A percentile compares a stretch with the other conserved stretches of the same genome.
Evolutionary conservation across 345 rosid species (phyloP).

Genomic region (Erodium maritimum): DNA sequence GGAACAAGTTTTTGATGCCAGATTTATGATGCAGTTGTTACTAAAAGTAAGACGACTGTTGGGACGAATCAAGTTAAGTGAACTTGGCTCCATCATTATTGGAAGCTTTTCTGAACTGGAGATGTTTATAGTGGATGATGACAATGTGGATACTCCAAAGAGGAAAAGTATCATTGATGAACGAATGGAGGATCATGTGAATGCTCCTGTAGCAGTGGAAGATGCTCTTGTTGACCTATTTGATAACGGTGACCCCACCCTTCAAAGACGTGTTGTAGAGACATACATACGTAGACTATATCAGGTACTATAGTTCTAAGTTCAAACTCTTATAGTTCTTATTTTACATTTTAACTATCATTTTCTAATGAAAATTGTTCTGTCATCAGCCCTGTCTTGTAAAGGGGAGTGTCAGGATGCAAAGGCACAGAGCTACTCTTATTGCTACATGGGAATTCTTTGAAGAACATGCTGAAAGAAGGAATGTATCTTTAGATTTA

Average conservation of each 20-base stretch:
- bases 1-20: neutral
- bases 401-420: constrained; percentile 95
- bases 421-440: constrained; percentile 92
- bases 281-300: constrained; percentile 87
- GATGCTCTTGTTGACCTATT: constrained; percentile 96
- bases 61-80: constrained; percentile 94
- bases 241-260: constrained; percentile 98
- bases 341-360: constrained; percentile 3
- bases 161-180: constrained; percentile 95
- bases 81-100: constrained; percentile 92
- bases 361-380: constrained; percentile 4
- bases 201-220: constrained; percentile 93
- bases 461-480: constrained; percentile 78
- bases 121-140: constrained; percentile 99
- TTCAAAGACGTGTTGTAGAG: constrained; percentile 95
- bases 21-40: constrained; percentile 44
- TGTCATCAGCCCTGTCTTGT: constrained; percentile 79
- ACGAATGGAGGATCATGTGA: constrained; percentile 93
- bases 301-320: constrained; percentile 41
- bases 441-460: constrained; percentile 98
- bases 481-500: constrained; percentile 42
- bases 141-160: constrained; percentile 95
- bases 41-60: constrained; percentile 91
- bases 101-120: constrained; percentile 96
- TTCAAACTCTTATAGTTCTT: neutral